These are phyloP conservation scores for Neurospora tetrasperma DNA, from an alignment of 495 filamentous ascomycete genomes.

Conservation along the genomic window DNA sequence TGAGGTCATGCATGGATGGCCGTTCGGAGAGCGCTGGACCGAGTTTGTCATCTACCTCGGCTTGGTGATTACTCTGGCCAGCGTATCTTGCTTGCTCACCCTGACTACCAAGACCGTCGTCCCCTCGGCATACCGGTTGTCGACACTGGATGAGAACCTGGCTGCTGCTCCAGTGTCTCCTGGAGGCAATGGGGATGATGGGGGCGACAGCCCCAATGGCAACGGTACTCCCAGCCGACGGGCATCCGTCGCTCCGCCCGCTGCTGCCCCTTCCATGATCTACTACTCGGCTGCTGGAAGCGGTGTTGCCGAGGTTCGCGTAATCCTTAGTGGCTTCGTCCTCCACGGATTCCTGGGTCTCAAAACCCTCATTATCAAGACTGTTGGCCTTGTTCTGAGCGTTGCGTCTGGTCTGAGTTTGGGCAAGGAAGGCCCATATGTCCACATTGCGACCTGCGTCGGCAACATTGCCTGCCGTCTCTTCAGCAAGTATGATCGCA, in stretches of 20 bases:
- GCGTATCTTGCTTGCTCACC: constrained; percentile 66
- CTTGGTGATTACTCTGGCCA: constrained; percentile 61
- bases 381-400: constrained; percentile 70
- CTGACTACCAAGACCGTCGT: constrained; percentile 84
- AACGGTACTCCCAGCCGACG: not conserved
- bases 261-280: constrained; percentile 55
- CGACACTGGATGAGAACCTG: constrained; percentile 75
- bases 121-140: constrained; percentile 73
- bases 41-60: constrained; percentile 66
- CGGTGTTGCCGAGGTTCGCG: constrained; percentile 94
- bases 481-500: constrained; percentile 86
- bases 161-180: constrained; percentile 34
- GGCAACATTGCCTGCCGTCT: constrained; percentile 91
- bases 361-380: constrained; percentile 82
- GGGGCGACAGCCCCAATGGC: constrained; percentile 6
- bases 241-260: constrained; percentile 30
- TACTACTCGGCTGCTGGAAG: constrained; percentile 96
- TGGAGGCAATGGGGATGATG: constrained; percentile 28
- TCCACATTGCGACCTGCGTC: constrained; percentile 92
- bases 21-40: constrained; percentile 49
- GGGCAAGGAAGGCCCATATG: constrained; percentile 95
- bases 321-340: constrained; percentile 95
- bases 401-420: constrained; percentile 88
- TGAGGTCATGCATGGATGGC: constrained; percentile 43
- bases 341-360: constrained; percentile 90